These are phyloP conservation scores for Marasmius fiardii DNA, from an alignment of 1,284 basidiomycete species.

Conservation along the genomic window DNA sequence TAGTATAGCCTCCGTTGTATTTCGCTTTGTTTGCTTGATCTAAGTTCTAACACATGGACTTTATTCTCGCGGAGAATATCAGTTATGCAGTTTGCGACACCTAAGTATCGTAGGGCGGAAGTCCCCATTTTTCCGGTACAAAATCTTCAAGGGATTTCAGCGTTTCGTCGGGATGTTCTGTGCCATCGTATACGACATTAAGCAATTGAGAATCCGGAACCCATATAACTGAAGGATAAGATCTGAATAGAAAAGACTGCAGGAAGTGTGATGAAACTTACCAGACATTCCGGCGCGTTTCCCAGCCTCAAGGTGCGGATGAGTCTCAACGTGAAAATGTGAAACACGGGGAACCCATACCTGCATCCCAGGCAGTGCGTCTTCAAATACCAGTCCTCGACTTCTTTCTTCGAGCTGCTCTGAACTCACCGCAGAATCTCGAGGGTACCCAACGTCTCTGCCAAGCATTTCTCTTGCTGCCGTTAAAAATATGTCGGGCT, in stretches of 20 bases:
- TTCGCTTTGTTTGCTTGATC: neutral
- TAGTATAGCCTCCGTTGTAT: neutral
- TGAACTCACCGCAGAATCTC: conserved; percentile 26
- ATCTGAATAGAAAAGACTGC: neutral
- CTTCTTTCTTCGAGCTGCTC: conserved; percentile 27
- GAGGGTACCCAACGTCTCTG: conserved; percentile 46
- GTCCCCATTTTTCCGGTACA: conserved; percentile 70
- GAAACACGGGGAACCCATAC: neutral
- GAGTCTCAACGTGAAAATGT: too few species aligned
- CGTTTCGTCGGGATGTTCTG: conserved; percentile 50
- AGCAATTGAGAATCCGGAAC: conserved; percentile 68
- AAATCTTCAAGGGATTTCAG: conserved; percentile 64
- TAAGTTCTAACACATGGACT: neutral
- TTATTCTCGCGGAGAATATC: neutral
- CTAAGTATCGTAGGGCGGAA: conserved; percentile 53
- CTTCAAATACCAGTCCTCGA: conserved; percentile 74
- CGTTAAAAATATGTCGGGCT: conserved; percentile 70
- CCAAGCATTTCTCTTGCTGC: conserved; percentile 59
- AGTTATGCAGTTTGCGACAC: neutral
- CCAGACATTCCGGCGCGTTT: conserved; percentile 80
- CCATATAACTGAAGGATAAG: conserved; percentile 60
- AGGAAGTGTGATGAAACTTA: conserved; percentile 28
- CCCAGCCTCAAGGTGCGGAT: conserved; percentile 39
- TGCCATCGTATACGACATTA: conserved; percentile 40
- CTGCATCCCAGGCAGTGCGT: conserved; percentile 67